Evolutionary conservation across 1,284 basidiomycete species (phyloP), one percentile per base, ranked within the genome.

Genomic region (Austroboletus novae-zelandiae): DNA sequence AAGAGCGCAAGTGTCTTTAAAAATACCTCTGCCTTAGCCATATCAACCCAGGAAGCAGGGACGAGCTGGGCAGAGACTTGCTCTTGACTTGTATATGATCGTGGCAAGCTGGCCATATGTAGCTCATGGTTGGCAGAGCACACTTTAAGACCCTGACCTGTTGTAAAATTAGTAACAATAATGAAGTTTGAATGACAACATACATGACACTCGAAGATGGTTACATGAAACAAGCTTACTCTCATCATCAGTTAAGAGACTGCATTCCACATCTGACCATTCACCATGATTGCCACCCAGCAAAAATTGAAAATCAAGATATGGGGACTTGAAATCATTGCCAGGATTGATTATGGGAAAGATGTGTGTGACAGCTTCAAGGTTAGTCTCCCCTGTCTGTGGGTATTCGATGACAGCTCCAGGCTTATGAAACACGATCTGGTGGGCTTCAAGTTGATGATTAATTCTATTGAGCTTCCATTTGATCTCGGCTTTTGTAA

Each of bases 81-180:
- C n/a, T n/a, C n/a, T n/a, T n/a, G n/a, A 23, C 20, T 23, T 23
- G 20, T 5, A 23, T 23, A 23, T 5, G 5, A 23, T 2, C 20
- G 5, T 23, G 20, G 20, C 20, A 23, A 23, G 20, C 5, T 23
- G 20, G 20, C 5, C 20, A 23, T 23, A 23, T 4, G 20, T 3
- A 23, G 3, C 2, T 23, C 5, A 5, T 4, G 2, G 5, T 37
- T 27, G 30, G 51, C 43, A 10, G 46, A 48, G 27, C 39, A 52
- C 14, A 52, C 35, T 9, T 49, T 52, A 15, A 52, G 51, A 1
- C 46, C 46, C 8, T 14, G 39, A 14, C 51, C 51, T 48, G 10
- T 23, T 5, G 5, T 23, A 23, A 23, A 23, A 23, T 23, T 23
- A 10, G 27, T 4, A 11, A n/a, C 20, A 29, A 13, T 37, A 32